Conservation (phyloP, 345 rosid genomes). For the Crucihimalaya himalaica region DNA sequence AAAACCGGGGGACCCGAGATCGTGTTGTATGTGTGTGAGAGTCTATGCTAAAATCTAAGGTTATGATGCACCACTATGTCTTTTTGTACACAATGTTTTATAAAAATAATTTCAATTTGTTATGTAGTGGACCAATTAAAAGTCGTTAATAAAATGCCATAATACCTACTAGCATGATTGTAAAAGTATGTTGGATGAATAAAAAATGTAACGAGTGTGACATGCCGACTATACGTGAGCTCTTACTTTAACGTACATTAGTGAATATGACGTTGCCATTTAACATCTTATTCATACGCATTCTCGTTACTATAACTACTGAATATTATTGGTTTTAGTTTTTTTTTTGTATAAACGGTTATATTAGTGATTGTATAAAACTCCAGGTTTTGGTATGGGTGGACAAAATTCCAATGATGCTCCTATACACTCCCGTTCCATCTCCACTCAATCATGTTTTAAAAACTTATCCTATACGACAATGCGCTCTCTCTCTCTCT, state of each 20-base stretch:
- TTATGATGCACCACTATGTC: conserved; percentile 11
- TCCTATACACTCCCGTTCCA: neutral
- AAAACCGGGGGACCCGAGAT: conserved; percentile 38
- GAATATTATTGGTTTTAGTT: neutral
- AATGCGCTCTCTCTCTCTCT: neutral
- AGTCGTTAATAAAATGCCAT: conserved; percentile 26
- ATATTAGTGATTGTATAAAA: neutral
- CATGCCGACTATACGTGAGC: conserved; percentile 36
- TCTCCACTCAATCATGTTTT: conserved; percentile 16
- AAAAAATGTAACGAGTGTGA: conserved; percentile 29
- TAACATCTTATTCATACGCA: conserved; percentile 24
- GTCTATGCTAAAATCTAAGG: conserved; percentile 38
- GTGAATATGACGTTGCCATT: conserved; percentile 31
- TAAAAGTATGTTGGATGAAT: conserved; percentile 28
- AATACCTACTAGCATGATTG: conserved; percentile 27
- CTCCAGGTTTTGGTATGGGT: conserved; percentile 17
- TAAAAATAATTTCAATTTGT: neutral
- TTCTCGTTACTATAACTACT: conserved; percentile 14
- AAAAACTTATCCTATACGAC: neutral
- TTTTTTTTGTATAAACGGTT: neutral
- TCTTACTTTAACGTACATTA: conserved; percentile 42
- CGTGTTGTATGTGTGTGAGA: conserved; percentile 36
- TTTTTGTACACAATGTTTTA: neutral
- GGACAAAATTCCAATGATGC: neutral
- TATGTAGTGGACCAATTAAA: conserved; percentile 17